These are phyloP conservation scores for Eucalyptus erythrocorys DNA, from an alignment of 345 rosid genomes.

Conservation along the genomic window DNA sequence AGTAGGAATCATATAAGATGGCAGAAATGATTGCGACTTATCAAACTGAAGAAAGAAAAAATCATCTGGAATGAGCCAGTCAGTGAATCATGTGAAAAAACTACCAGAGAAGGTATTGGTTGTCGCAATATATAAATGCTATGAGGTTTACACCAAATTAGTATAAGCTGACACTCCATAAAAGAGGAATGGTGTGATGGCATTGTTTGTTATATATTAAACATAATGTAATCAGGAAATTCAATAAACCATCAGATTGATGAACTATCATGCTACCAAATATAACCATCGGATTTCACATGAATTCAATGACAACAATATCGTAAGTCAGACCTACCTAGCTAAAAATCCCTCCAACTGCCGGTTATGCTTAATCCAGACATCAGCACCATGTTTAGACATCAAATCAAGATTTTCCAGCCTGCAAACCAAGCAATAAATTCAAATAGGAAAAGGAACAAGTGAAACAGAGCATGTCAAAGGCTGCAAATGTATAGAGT, in stretches of 20 bases:
- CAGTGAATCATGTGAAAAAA: neutral
- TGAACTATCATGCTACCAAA: neutral
- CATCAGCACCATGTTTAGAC: constrained; percentile 74
- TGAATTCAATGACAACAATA: neutral
- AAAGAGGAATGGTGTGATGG: neutral
- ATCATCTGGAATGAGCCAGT: neutral
- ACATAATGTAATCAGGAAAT: neutral
- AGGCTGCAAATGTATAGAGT: neutral
- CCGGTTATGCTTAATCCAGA: constrained; percentile 73
- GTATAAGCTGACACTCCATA: neutral
- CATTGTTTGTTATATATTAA: neutral
- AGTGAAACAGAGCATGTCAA: neutral
- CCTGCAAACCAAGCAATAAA: constrained; percentile 19
- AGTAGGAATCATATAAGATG: neutral
- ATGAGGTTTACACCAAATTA: neutral
- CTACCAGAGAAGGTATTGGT: neutral
- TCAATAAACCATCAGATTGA: neutral
- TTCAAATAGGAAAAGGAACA: neutral
- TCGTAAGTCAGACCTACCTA: constrained; percentile 30
- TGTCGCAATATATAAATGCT: neutral
- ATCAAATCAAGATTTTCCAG: constrained; percentile 88
- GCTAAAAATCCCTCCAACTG: constrained; percentile 52
- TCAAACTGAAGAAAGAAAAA: neutral
- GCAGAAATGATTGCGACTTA: neutral
- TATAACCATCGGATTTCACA: neutral